phyloP scores from a whole-genome alignment of 495 filamentous ascomycete species.

The Podospora appendiculata region DNA sequence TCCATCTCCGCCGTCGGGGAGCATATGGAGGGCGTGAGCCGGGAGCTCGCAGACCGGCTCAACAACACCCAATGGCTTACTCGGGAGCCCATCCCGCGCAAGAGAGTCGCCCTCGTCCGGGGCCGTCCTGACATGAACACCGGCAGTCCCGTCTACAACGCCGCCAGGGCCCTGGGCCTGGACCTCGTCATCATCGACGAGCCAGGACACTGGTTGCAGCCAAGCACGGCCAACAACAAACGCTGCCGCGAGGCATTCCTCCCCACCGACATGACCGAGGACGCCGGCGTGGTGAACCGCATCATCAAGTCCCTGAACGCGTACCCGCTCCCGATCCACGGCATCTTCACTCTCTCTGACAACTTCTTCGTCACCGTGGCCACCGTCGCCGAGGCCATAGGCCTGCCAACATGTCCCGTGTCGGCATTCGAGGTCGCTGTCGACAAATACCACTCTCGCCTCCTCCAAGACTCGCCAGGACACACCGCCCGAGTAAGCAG shows the following conservation, averaged over 20 bases:
- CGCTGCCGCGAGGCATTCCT: constrained; percentile 30
- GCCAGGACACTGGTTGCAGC: constrained; percentile 40
- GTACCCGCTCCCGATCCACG: constrained; percentile 29
- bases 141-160: constrained; percentile 26
- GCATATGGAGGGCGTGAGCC: constrained; percentile 2
- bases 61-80: constrained; percentile 20
- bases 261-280: constrained; percentile 23
- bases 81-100: constrained; percentile 12
- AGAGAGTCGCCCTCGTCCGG: constrained; percentile 28
- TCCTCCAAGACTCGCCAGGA: constrained; percentile 24
- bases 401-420: constrained; percentile 23
- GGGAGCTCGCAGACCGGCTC: constrained; percentile 15
- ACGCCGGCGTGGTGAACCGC: constrained; percentile 20
- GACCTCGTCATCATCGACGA: constrained; percentile 40
- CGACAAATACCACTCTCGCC: constrained; percentile 35
- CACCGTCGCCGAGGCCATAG: constrained; percentile 21
- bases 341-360: constrained; percentile 31
- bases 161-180: constrained; percentile 35
- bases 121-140: constrained; percentile 30
- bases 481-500: constrained; percentile 12
- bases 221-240: constrained; percentile 18
- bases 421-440: constrained; percentile 33
- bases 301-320: constrained; percentile 21
- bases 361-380: constrained; percentile 31
- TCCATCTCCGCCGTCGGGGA: constrained; percentile 8